These are phyloP conservation scores for Abelmoschus esculentus DNA, from an alignment of 345 rosid genomes.

Conservation along the genomic window DNA sequence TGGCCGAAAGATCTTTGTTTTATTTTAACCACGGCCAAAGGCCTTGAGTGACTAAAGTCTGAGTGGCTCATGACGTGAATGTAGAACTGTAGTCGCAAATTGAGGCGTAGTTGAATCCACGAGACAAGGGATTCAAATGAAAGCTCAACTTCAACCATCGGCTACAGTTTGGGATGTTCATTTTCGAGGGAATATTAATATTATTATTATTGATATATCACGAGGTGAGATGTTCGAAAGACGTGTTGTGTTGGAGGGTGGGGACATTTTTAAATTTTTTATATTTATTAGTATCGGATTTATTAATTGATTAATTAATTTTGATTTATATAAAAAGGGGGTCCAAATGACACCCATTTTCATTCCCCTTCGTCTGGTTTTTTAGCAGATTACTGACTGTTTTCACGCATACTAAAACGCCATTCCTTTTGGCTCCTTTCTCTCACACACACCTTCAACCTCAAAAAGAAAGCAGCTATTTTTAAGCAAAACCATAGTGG, in stretches of 20 bases:
- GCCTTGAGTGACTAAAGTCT: background rate
- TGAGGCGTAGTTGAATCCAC: slow-evolving; percentile 11
- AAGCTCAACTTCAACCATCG: too few species aligned
- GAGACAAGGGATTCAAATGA: slow-evolving; percentile 9
- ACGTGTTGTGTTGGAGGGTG: slow-evolving; percentile 15
- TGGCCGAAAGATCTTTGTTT: slow-evolving; percentile 2
- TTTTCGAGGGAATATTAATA: too few species aligned
- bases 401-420: slow-evolving; percentile 14
- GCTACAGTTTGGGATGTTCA: background rate
- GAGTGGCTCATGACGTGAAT: background rate
- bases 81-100: background rate
- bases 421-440: slow-evolving; percentile 12
- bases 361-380: slow-evolving; percentile 27
- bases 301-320: background rate
- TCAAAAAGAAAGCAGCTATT: background rate
- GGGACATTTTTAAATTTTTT: background rate
- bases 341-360: slow-evolving; percentile 7
- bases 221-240: slow-evolving; percentile 11
- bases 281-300: too few species aligned
- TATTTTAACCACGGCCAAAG: background rate
- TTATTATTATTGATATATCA: background rate
- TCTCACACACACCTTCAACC: background rate
- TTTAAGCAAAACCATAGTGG: background rate
- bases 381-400: slow-evolving; percentile 14
- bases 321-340: slow-evolving; percentile 28